Conservation (phyloP, 352 stramenopile genomes). For the Phytophthora vignae region DNA sequence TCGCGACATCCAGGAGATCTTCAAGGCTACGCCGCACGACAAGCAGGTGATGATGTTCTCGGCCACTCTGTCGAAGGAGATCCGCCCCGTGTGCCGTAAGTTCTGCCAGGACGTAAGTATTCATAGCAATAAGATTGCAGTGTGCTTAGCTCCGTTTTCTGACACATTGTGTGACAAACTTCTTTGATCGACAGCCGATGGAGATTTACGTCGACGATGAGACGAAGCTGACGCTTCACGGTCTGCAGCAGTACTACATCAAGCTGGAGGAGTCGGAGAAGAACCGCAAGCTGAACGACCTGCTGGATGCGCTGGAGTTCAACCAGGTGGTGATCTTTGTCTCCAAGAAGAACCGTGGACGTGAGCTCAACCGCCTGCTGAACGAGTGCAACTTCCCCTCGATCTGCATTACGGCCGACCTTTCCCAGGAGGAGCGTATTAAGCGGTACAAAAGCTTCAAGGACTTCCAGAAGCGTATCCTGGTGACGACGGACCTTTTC, state of each 20-base stretch:
- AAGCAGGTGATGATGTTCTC: slow-evolving; percentile 99
- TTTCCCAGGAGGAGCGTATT: slow-evolving; percentile 98
- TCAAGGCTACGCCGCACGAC: slow-evolving; percentile 98
- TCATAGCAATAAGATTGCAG: neutral
- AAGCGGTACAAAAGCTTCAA: slow-evolving; percentile 99
- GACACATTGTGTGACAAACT: neutral
- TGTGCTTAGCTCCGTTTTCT: neutral
- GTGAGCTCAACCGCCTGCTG: slow-evolving; percentile 98
- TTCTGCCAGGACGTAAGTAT: slow-evolving; percentile 98
- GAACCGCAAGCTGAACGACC: slow-evolving; percentile 99
- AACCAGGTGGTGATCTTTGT: slow-evolving; percentile 99
- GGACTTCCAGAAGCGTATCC: slow-evolving; percentile 99
- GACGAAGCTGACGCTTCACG: slow-evolving; percentile 99
- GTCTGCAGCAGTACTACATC: slow-evolving; percentile 99
- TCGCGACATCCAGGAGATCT: slow-evolving; percentile 99
- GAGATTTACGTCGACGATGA: slow-evolving; percentile 99
- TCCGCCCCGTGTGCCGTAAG: slow-evolving; percentile 99
- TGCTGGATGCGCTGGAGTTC: slow-evolving; percentile 99
- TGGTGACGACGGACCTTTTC: slow-evolving; percentile 99
- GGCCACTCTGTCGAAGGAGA: slow-evolving; percentile 99
- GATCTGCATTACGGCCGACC: slow-evolving; percentile 98
- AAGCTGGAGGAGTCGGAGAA: slow-evolving; percentile 99
- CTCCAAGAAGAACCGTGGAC: slow-evolving; percentile 97
- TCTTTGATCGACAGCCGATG: slow-evolving; percentile 86
- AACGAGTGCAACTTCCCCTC: slow-evolving; percentile 99